phyloP scores from a whole-genome alignment of 331 rosid species.

The Pyrus hybrid region DNA sequence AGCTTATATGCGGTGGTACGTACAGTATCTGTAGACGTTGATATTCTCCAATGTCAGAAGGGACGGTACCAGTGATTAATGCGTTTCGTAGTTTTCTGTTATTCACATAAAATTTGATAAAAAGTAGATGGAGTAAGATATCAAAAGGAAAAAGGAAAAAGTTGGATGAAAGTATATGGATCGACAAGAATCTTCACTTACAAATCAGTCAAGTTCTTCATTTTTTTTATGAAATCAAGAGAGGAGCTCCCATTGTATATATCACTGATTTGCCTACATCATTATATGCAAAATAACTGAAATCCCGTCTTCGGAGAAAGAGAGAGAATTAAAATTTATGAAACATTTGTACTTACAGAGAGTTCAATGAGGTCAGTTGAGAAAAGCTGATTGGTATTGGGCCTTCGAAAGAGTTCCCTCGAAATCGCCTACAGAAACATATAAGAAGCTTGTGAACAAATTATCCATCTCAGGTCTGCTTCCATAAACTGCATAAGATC shows the following conservation, averaged over 20 bases:
- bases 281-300: neutral
- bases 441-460: no score
- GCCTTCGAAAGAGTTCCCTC: no score
- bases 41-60: no score
- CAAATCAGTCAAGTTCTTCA: slow-evolving; percentile 51
- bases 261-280: slow-evolving; percentile 56
- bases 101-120: neutral
- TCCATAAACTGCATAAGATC: no score
- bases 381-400: no score
- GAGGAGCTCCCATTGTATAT: slow-evolving; percentile 63
- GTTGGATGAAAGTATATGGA: neutral
- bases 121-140: neutral
- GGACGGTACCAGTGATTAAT: slow-evolving; percentile 48
- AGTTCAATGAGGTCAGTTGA: no score
- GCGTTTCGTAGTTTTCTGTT: slow-evolving; percentile 56
- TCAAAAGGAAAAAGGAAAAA: neutral
- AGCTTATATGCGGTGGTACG: no score
- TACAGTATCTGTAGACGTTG: no score
- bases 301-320: neutral
- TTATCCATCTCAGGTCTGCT: no score
- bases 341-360: slow-evolving; percentile 39
- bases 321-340: neutral
- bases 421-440: no score
- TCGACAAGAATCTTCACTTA: slow-evolving; percentile 10
- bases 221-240: slow-evolving; percentile 34